A percentile compares a stretch with the other conserved stretches of the same genome.
These are phyloP conservation scores for Rhodofomes roseus DNA, from an alignment of 1,284 basidiomycete species.

Conservation along the genomic window DNA sequence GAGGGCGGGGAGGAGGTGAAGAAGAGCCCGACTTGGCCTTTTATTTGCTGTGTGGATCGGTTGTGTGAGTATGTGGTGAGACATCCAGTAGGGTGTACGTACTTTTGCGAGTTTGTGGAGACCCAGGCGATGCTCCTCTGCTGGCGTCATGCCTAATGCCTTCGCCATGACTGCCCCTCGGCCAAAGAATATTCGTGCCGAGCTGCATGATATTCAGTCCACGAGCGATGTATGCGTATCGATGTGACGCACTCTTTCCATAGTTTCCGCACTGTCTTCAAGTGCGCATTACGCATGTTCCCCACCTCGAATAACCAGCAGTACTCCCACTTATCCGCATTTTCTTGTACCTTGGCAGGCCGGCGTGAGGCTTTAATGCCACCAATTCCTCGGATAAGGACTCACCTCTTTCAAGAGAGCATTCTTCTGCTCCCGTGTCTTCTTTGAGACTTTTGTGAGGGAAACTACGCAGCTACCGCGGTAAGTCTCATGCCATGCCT, in stretches of 20 bases:
- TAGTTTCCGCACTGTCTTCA: constrained; percentile 89
- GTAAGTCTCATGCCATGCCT: background rate
- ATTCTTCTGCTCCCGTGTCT: constrained; percentile 83
- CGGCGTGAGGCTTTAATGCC: constrained; percentile 2
- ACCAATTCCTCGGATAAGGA: background rate
- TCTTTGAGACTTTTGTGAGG: constrained; percentile 76
- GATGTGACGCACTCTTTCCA: constrained; percentile 81
- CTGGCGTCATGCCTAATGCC: constrained; percentile 85
- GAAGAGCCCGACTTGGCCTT: constrained; percentile 91
- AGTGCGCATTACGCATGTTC: constrained; percentile 90
- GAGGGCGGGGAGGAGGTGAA: constrained; percentile 87
- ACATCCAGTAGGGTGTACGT: constrained; percentile 20
- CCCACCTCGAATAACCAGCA: constrained; percentile 95
- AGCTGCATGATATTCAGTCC: constrained; percentile 38
- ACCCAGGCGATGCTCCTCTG: constrained; percentile 84
- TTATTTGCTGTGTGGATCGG: constrained; percentile 64
- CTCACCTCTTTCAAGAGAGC: constrained; percentile 79
- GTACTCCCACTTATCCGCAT: constrained; percentile 86
- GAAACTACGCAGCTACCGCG: constrained; percentile 48
- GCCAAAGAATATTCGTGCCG: constrained; percentile 91
- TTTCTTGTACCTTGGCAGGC: constrained; percentile 62
- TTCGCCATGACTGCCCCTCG: constrained; percentile 93
- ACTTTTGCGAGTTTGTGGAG: constrained; percentile 80
- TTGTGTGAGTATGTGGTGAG: background rate
- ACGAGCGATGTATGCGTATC: background rate